These are phyloP conservation scores for Eucalyptus curtisii DNA, from an alignment of 345 rosid species.

Conservation along the genomic window DNA sequence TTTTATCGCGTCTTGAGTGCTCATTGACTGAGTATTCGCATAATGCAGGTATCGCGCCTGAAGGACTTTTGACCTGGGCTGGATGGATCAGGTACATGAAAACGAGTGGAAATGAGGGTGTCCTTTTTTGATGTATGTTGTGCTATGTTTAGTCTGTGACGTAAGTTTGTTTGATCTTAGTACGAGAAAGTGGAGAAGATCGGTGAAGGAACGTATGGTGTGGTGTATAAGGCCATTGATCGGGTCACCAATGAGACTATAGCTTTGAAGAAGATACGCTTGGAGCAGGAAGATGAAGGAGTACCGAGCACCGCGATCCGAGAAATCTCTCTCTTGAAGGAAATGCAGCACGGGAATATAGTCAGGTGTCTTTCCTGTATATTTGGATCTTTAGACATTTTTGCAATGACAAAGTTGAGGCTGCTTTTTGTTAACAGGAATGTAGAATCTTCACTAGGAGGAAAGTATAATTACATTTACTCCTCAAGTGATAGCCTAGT, in stretches of 20 bases:
- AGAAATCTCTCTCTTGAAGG: constrained; percentile 96
- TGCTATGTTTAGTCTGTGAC: background rate
- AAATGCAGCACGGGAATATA: constrained; percentile 96
- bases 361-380: constrained; percentile 46
- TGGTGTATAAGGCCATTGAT: constrained; percentile 94
- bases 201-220: constrained; percentile 99
- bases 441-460: background rate
- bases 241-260: constrained; percentile 82
- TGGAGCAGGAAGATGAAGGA: constrained; percentile 99
- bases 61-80: background rate
- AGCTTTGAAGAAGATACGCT: constrained; percentile 92
- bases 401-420: background rate
- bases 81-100: constrained; percentile 46
- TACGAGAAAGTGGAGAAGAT: constrained; percentile 99
- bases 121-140: background rate
- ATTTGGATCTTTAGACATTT: background rate
- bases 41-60: background rate
- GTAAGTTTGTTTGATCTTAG: constrained; percentile 13
- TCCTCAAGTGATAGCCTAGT: background rate
- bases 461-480: background rate
- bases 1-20: background rate
- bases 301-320: constrained; percentile 98
- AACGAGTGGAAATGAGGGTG: background rate
- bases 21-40: background rate
- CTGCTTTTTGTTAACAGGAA: background rate